Conservation (phyloP, 805 yeast genomes). For the Debaryomyces prosopidis region DNA sequence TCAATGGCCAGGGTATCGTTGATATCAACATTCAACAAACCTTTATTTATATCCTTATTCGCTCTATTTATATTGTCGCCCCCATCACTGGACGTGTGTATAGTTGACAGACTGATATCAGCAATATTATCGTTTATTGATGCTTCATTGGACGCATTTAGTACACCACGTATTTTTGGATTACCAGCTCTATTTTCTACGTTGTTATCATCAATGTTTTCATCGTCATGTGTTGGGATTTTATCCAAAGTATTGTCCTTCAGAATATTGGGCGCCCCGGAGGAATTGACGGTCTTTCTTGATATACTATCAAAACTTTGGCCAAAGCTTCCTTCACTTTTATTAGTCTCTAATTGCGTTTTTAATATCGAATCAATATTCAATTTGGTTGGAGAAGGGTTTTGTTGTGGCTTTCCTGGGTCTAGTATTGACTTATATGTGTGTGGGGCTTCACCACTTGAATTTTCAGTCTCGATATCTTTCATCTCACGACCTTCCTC, state of each 20-base stretch:
- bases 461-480: not conserved
- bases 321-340: conserved; percentile 7
- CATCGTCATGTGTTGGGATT: conserved; percentile 34
- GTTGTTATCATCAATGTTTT: conserved; percentile 27
- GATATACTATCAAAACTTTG: conserved; percentile 2
- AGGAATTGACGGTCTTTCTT: conserved; percentile 1
- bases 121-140: not conserved
- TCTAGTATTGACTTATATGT: conserved; percentile 41
- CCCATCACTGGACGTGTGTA: not conserved
- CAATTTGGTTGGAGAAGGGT: conserved; percentile 20
- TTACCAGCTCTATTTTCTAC: not conserved
- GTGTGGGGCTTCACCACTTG: not conserved
- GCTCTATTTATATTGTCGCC: not conserved
- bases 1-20: not conserved
- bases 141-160: not conserved
- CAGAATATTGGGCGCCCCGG: conserved; percentile 15
- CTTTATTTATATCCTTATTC: not conserved
- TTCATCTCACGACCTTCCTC: not conserved
- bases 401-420: conserved; percentile 39
- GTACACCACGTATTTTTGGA: not conserved
- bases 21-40: not conserved
- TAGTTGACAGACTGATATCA: not conserved
- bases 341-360: conserved; percentile 7
- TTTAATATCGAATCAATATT: conserved; percentile 20
- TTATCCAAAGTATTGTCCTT: conserved; percentile 25